Evolutionary conservation across 2,329 filamentous ascomycete species (phyloP), one percentile per base, ranked within the genome.

Genomic region (Aureobasidium musti): DNA sequence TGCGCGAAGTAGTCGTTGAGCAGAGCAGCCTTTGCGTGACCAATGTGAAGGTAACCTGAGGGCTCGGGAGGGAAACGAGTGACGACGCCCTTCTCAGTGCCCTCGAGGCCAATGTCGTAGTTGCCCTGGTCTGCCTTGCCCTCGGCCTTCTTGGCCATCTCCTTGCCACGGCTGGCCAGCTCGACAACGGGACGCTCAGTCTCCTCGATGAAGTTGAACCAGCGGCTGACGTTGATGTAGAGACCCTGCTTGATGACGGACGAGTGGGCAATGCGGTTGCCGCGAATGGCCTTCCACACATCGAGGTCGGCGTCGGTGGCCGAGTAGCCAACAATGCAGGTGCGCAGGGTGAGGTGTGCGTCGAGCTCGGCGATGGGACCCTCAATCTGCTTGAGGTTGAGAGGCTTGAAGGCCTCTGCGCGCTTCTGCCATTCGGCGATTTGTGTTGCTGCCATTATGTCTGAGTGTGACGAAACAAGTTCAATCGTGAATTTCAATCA

Each of bases 1-100:
- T 97, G 92, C 52, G 92, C 94, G 73, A 98, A 98, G 83, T 96
- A 98, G 78, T 98, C 93, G 81, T 95, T 97, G 67, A 98, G 87
- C 65, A 96, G 84, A 6, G 92, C 92, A 35, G 92, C 92, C 81
- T 98, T 98, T 72, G 92, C 92, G 81, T 98, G 94, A 64, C 94
- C 94, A 70, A 97, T 96, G 80, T 97, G 94, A 52, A 97, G 87
- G 77, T 96, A 97, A 69, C 92, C 92, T 83, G 92, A 97, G 70
- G 94, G 94, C 87, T 97, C 94, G 3, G 94, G 94, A 19, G 94
- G 88, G 81, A 98, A 98, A 73, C 93, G 85, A 26, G 92, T 96
- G 23, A 97, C 91, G 67, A 98, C 92, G 3, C 92, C 92, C 76
- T 94, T 89, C 43, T 94, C 91, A 10, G 90, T 89, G 76, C 96